phyloP scores from a whole-genome alignment of 768 basidiomycete species.

The Russula virescens region DNA sequence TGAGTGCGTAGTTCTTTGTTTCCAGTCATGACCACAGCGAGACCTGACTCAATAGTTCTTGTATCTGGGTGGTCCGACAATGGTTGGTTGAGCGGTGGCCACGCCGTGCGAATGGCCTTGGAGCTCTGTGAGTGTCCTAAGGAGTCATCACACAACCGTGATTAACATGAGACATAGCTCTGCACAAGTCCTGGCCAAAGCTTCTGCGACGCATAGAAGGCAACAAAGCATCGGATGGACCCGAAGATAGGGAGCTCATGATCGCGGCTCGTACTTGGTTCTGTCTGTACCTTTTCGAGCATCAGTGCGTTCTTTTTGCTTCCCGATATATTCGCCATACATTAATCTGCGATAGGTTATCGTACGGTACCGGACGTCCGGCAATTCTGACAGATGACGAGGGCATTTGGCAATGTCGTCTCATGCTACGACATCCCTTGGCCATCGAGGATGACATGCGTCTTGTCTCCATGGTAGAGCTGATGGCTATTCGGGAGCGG shows the following conservation, averaged over 20 bases:
- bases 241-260: slow-evolving; percentile 72
- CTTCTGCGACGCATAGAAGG: slow-evolving; percentile 73
- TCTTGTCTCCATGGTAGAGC: slow-evolving; percentile 88
- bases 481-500: slow-evolving; percentile 84
- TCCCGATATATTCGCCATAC: neutral
- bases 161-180: slow-evolving; percentile 40
- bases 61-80: slow-evolving; percentile 94
- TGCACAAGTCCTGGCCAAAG: slow-evolving; percentile 89
- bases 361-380: slow-evolving; percentile 91
- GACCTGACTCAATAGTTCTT: slow-evolving; percentile 44
- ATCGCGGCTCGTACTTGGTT: slow-evolving; percentile 88
- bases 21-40: neutral
- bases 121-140: slow-evolving; percentile 64
- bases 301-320: slow-evolving; percentile 59
- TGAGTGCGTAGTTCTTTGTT: slow-evolving; percentile 53
- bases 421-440: slow-evolving; percentile 79
- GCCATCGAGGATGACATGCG: slow-evolving; percentile 93
- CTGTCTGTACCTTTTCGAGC: slow-evolving; percentile 88
- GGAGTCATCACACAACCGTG: neutral
- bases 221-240: slow-evolving; percentile 48
- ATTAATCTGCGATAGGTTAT: slow-evolving; percentile 51
- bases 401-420: slow-evolving; percentile 74
- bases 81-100: slow-evolving; percentile 92
- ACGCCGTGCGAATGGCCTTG: slow-evolving; percentile 96
- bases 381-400: slow-evolving; percentile 92